Conservation (phyloP, 2,329 filamentous ascomycete genomes). For the Magnaporthales sp. region DNA sequence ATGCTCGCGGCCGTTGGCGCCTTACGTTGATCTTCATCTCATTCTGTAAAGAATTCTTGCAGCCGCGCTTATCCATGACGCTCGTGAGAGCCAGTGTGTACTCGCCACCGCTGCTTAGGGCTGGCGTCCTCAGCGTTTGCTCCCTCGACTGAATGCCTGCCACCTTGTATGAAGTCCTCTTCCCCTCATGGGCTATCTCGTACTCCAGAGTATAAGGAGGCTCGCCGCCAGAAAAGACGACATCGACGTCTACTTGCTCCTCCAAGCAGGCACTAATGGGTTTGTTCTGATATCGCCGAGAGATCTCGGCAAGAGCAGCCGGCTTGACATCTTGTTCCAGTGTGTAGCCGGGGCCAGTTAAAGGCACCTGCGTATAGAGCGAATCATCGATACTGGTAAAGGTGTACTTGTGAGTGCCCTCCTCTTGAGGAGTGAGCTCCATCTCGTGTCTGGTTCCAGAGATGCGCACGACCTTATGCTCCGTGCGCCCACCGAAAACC, state of each 20-base stretch:
- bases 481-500: slow-evolving; percentile 49
- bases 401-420: slow-evolving; percentile 79
- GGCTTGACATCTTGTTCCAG: slow-evolving; percentile 91
- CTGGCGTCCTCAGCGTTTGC: slow-evolving; percentile 67
- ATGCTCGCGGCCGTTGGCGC: slow-evolving; percentile 76
- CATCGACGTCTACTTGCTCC: slow-evolving; percentile 65
- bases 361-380: slow-evolving; percentile 62
- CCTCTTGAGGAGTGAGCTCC: slow-evolving; percentile 70
- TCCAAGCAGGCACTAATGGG: slow-evolving; percentile 70
- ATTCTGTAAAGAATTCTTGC: slow-evolving; percentile 77
- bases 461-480: slow-evolving; percentile 47
- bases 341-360: slow-evolving; percentile 52
- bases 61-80: slow-evolving; percentile 78
- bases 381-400: slow-evolving; percentile 76
- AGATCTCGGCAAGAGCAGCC: slow-evolving; percentile 71
- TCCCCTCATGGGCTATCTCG: slow-evolving; percentile 84
- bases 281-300: slow-evolving; percentile 33
- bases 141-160: slow-evolving; percentile 52
- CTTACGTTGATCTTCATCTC: slow-evolving; percentile 80
- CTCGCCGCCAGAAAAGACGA: slow-evolving; percentile 65
- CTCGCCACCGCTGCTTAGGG: slow-evolving; percentile 73
- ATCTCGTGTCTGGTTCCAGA: slow-evolving; percentile 73
- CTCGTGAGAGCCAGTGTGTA: slow-evolving; percentile 81
- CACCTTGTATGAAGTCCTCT: slow-evolving; percentile 60
- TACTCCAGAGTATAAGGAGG: slow-evolving; percentile 85